Evolutionary conservation across 257 asterid species (phyloP).

Genomic region (Primulina huaijiensis): DNA sequence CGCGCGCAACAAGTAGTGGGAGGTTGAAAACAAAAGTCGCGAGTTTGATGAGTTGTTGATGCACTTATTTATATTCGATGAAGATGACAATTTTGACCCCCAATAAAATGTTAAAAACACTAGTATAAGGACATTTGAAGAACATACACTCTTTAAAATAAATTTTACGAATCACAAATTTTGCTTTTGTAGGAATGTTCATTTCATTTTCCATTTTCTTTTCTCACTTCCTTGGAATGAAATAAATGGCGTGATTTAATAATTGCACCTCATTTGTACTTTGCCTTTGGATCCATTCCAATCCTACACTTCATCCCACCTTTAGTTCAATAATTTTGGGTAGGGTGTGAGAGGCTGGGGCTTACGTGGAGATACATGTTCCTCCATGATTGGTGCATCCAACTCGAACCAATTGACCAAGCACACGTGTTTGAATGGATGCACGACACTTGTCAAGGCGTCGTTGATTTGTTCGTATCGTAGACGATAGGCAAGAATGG

Average conservation of each 20-base stretch:
- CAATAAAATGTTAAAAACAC: too few relatives aligned
- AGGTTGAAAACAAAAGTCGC: conserved; percentile 17
- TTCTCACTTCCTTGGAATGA: conserved; percentile 34
- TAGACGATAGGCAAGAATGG: background rate
- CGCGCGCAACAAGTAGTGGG: conserved; percentile 20
- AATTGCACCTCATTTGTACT: conserved; percentile 52
- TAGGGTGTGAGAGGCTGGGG: conserved; percentile 38
- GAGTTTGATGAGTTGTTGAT: conserved; percentile 24
- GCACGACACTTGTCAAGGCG: conserved; percentile 36
- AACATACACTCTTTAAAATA: background rate
- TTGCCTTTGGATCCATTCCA: conserved; percentile 64
- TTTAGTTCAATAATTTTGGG: conserved; percentile 42
- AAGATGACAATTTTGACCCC: too few relatives aligned
- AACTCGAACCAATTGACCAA: conserved; percentile 28
- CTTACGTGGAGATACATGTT: conserved; percentile 58
- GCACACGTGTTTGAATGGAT: conserved; percentile 35
- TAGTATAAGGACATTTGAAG: background rate
- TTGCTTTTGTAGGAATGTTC: conserved; percentile 3
- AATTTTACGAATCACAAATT: background rate
- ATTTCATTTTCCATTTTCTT: conserved; percentile 1
- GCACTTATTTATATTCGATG: conserved; percentile 29
- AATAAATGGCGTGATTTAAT: conserved; percentile 45
- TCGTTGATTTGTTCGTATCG: conserved; percentile 2
- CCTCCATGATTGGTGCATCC: conserved; percentile 54
- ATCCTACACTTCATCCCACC: conserved; percentile 27